Conservation (phyloP, 371 early-diverging fungal species). For the Mortierella sp. region DNA sequence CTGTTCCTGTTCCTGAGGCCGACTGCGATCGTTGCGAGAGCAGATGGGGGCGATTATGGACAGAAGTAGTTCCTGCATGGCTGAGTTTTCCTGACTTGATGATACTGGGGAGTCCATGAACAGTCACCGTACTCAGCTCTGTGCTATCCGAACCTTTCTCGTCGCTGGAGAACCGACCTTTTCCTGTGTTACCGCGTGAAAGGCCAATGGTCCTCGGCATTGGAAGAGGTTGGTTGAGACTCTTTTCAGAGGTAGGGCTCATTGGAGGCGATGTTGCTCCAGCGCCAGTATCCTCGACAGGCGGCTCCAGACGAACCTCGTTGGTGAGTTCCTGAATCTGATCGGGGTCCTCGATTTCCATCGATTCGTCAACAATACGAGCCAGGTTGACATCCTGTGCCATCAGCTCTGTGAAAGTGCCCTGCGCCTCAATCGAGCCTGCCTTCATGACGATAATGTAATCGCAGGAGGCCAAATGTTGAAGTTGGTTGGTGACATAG, state of each 20-base stretch:
- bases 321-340: constrained; percentile 61
- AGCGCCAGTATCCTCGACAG: constrained; percentile 12
- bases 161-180: constrained; percentile 17
- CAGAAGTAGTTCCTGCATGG: constrained; percentile 16
- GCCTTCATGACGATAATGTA: constrained; percentile 74
- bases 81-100: constrained; percentile 13
- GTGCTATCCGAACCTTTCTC: constrained; percentile 17
- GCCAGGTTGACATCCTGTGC: constrained; percentile 63
- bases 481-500: constrained; percentile 75
- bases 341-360: constrained; percentile 66
- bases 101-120: constrained; percentile 31
- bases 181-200: constrained; percentile 14
- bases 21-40: constrained; percentile 47
- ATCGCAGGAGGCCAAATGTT: constrained; percentile 75
- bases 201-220: constrained; percentile 25
- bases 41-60: constrained; percentile 36
- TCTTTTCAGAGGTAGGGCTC: constrained; percentile 27
- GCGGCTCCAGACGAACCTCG: constrained; percentile 55
- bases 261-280: constrained; percentile 9
- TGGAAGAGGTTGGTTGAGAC: constrained; percentile 7
- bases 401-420: constrained; percentile 78
- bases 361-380: constrained; percentile 62
- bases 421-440: constrained; percentile 77
- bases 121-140: constrained; percentile 30
- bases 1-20: constrained; percentile 26